phyloP scores from a whole-genome alignment of 805 yeast species.

The Kockiozyma suomiensis region DNA sequence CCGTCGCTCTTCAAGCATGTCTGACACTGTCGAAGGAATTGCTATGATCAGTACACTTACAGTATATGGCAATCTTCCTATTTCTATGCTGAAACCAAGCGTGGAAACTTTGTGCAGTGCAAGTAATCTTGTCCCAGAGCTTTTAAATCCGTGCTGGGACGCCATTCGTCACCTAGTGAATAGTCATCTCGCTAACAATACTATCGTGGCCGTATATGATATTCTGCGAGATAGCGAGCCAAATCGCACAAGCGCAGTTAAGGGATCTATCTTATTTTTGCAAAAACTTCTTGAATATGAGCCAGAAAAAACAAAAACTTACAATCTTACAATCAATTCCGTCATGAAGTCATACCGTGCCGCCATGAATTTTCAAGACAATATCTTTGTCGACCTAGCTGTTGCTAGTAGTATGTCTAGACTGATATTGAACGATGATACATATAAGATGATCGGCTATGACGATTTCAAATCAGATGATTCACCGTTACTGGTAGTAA shows the following conservation, averaged over 20 bases:
- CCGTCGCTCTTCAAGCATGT: constrained; percentile 45
- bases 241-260: constrained; percentile 41
- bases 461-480: constrained; percentile 41
- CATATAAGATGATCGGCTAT: constrained; percentile 37
- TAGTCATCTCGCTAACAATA: constrained; percentile 46
- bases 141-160: constrained; percentile 46
- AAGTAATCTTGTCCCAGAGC: constrained; percentile 44
- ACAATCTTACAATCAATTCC: constrained; percentile 40
- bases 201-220: constrained; percentile 41
- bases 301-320: constrained; percentile 37
- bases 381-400: constrained; percentile 48
- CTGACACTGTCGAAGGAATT: constrained; percentile 47
- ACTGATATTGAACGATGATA: constrained; percentile 44
- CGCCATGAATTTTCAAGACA: constrained; percentile 43
- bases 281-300: constrained; percentile 37
- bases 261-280: constrained; percentile 45
- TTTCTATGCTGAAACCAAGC: constrained; percentile 43
- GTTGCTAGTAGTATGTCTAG: constrained; percentile 48
- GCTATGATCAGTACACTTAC: constrained; percentile 50
- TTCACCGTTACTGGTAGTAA: constrained; percentile 48
- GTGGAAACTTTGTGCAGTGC: constrained; percentile 54
- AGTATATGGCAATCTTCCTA: constrained; percentile 53
- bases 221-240: constrained; percentile 38
- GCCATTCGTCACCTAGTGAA: constrained; percentile 46
- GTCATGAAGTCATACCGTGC: constrained; percentile 45